These are phyloP conservation scores for Rhododendron molle DNA, from an alignment of 148 eudicot genomes.

Conservation along the genomic window DNA sequence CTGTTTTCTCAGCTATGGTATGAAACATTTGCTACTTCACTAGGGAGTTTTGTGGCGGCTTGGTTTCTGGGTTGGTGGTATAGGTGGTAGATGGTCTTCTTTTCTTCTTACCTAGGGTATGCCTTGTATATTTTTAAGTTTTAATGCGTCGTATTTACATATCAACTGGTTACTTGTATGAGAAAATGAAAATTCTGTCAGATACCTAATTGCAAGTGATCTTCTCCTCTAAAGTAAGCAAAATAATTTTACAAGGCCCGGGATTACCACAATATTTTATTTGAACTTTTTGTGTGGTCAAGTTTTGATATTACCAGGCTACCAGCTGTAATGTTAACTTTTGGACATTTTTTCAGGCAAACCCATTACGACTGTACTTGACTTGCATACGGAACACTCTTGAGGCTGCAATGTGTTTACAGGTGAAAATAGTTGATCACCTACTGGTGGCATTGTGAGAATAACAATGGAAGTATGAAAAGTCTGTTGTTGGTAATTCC, in stretches of 20 bases:
- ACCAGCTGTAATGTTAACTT: not conserved
- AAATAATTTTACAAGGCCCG: not conserved
- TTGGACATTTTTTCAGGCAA: slow-evolving; percentile 41
- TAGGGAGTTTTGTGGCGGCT: not conserved
- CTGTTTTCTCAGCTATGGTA: not conserved
- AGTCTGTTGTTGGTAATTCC: not conserved
- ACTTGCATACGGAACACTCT: slow-evolving; percentile 91
- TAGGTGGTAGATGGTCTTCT: not conserved
- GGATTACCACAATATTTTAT: not conserved
- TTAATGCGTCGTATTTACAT: not conserved
- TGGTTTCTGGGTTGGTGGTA: not conserved
- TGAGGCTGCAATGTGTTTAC: slow-evolving; percentile 90
- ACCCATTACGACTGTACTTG: slow-evolving; percentile 62
- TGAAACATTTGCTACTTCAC: not conserved
- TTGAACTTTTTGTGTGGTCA: not conserved
- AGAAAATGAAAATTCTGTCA: not conserved
- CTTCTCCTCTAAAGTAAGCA: not conserved
- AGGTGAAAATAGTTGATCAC: slow-evolving; percentile 29
- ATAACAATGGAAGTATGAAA: no score
- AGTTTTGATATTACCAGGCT: not conserved
- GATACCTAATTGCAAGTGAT: not conserved
- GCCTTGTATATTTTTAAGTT: not conserved
- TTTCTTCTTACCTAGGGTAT: not conserved
- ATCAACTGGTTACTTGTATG: not conserved
- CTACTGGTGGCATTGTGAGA: not conserved